Evolutionary conservation across 2,329 filamentous ascomycete genomes (phyloP).

Genomic region (Alternaria postmessia): DNA sequence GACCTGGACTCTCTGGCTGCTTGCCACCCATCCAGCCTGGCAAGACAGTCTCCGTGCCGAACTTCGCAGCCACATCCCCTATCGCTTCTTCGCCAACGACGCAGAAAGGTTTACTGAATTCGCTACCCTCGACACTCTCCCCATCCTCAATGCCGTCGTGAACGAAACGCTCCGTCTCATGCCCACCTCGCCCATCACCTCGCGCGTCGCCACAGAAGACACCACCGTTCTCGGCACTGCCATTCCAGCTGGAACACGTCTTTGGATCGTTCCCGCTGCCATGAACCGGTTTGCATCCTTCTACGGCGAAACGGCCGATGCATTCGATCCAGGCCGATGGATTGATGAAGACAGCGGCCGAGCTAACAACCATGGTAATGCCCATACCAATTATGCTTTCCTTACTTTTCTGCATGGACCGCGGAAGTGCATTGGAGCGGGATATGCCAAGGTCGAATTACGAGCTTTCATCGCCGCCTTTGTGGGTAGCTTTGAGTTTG

Average conservation of each 20-base stretch:
- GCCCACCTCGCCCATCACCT: not conserved
- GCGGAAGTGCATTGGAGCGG: not conserved
- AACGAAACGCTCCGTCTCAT: constrained; percentile 2
- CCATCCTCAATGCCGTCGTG: constrained; percentile 1
- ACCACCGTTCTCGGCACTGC: not conserved
- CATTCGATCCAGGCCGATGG: constrained; percentile 1
- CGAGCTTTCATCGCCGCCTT: constrained; percentile 3
- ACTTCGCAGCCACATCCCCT: not conserved
- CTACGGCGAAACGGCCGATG: not conserved
- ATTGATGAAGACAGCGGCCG: not conserved
- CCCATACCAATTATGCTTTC: constrained; percentile 3
- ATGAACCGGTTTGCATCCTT: not conserved
- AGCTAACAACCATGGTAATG: constrained; percentile 1
- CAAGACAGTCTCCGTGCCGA: constrained; percentile 1
- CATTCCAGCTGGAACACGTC: not conserved
- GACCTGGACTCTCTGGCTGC: not conserved
- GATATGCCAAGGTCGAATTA: not conserved
- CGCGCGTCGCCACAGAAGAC: not conserved
- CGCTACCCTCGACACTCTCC: not conserved
- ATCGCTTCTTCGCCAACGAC: constrained; percentile 1
- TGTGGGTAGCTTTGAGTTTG: constrained; percentile 2
- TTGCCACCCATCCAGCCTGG: not conserved
- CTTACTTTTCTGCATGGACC: constrained; percentile 6
- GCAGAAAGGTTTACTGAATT: not conserved
- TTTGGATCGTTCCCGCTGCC: no score